Evolutionary conservation across 306 rosid species (phyloP).

Genomic region (Vigna nakashimae): DNA sequence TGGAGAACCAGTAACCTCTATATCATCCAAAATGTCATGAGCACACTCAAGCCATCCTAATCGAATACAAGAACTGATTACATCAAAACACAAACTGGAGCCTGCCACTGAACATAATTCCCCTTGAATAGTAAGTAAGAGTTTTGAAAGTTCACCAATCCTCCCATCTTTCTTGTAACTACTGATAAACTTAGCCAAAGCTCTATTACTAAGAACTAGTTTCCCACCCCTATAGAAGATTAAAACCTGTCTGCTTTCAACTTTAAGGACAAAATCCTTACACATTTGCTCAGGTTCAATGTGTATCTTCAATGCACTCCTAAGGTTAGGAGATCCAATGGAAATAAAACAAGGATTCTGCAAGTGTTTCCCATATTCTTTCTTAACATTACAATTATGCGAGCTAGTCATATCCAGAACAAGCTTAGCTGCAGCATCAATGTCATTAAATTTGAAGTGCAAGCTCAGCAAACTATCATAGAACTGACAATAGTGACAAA

Average conservation of each 20-base stretch:
- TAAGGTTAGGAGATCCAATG: constrained; percentile 73
- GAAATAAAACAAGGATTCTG: constrained; percentile 62
- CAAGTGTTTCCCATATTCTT: constrained; percentile 42
- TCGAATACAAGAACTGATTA: constrained; percentile 68
- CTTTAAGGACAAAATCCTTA: constrained; percentile 72
- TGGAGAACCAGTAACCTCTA: constrained; percentile 58
- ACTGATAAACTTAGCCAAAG: constrained; percentile 65
- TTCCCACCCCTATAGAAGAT: constrained; percentile 62
- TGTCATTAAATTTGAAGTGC: constrained; percentile 79
- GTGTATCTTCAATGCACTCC: constrained; percentile 63
- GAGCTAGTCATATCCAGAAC: constrained; percentile 64
- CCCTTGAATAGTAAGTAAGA: constrained; percentile 62
- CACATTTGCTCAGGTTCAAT: constrained; percentile 68
- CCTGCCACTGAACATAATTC: constrained; percentile 57
- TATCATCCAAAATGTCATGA: constrained; percentile 88
- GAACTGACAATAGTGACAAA: constrained; percentile 64
- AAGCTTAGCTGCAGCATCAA: constrained; percentile 72
- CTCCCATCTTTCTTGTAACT: constrained; percentile 60
- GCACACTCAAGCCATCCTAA: constrained; percentile 91
- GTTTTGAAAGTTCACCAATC: constrained; percentile 68
- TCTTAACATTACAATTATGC: constrained; percentile 44
- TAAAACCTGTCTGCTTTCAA: constrained; percentile 67
- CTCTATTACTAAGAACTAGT: constrained; percentile 69
- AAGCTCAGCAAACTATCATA: constrained; percentile 85
- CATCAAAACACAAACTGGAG: constrained; percentile 62